phyloP scores from a whole-genome alignment of 495 filamentous ascomycete species.

The Xylaria palmicola region DNA sequence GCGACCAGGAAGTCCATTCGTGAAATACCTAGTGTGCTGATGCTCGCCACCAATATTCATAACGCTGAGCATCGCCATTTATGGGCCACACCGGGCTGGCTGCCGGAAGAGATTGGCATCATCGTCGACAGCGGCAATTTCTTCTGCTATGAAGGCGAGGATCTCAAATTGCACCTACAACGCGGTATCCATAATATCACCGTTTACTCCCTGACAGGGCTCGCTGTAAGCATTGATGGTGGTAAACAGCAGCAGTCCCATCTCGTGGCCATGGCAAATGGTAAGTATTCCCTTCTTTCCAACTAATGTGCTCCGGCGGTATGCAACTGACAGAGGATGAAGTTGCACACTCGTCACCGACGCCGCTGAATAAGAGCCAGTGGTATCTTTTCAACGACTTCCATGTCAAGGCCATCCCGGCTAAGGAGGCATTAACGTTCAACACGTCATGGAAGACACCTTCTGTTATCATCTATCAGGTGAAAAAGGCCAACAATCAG shows the following conservation, averaged over 20 bases:
- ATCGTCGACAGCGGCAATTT: slow-evolving; percentile 78
- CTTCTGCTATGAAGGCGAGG: slow-evolving; percentile 87
- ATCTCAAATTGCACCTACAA: slow-evolving; percentile 67
- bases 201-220: slow-evolving; percentile 88
- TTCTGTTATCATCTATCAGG: slow-evolving; percentile 80
- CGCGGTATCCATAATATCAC: slow-evolving; percentile 64
- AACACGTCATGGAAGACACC: slow-evolving; percentile 89
- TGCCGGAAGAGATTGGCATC: slow-evolving; percentile 89
- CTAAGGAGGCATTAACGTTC: slow-evolving; percentile 82
- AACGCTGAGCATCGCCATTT: slow-evolving; percentile 69
- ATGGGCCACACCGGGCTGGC: slow-evolving; percentile 85
- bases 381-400: slow-evolving; percentile 99
- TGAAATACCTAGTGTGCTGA: slow-evolving; percentile 73
- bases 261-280: slow-evolving; percentile 86
- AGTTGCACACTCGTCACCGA: slow-evolving; percentile 69
- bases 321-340: background rate
- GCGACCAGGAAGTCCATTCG: slow-evolving; percentile 76
- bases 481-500: slow-evolving; percentile 67
- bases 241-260: slow-evolving; percentile 82
- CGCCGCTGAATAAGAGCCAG: slow-evolving; percentile 53
- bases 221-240: slow-evolving; percentile 85
- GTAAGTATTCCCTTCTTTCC: slow-evolving; percentile 36
- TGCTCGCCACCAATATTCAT: slow-evolving; percentile 77
- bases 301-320: background rate
- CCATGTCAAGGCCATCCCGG: slow-evolving; percentile 73